Conservation (phyloP, 164 flowering plant genomes). For the Liriodendron chinense region DNA sequence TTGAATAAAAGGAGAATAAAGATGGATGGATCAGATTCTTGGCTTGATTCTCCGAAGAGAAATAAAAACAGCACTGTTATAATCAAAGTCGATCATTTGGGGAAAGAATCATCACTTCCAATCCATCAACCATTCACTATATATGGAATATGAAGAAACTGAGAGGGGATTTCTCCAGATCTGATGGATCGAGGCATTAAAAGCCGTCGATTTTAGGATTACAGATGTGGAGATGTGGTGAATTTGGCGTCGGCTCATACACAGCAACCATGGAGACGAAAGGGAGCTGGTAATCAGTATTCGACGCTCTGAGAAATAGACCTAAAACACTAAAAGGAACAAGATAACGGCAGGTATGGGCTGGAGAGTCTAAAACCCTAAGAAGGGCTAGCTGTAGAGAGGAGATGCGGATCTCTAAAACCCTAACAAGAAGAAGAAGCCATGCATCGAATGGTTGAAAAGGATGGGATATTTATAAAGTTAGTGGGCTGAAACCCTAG, state of each 20-base stretch:
- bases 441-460: not conserved
- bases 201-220: not conserved
- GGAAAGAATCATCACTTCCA: constrained; percentile 23
- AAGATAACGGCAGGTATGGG: not conserved
- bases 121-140: not conserved
- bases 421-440: too few species aligned
- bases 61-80: constrained; percentile 5
- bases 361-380: not conserved
- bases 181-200: not conserved
- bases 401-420: not conserved
- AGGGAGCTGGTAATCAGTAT: constrained; percentile 10
- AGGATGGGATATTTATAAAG: not conserved
- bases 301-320: not conserved
- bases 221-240: not conserved
- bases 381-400: not conserved
- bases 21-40: constrained; percentile 16
- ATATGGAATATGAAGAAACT: not conserved
- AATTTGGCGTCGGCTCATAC: constrained; percentile 16
- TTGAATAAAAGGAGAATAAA: not conserved
- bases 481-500: not conserved
- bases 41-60: constrained; percentile 16
- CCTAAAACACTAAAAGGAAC: not conserved
- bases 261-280: not conserved
- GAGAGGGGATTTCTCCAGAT: constrained; percentile 1
- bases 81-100: constrained; percentile 26